phyloP scores from a whole-genome alignment of 139 green algal species.

The Protoeuglena noctilucae region DNA sequence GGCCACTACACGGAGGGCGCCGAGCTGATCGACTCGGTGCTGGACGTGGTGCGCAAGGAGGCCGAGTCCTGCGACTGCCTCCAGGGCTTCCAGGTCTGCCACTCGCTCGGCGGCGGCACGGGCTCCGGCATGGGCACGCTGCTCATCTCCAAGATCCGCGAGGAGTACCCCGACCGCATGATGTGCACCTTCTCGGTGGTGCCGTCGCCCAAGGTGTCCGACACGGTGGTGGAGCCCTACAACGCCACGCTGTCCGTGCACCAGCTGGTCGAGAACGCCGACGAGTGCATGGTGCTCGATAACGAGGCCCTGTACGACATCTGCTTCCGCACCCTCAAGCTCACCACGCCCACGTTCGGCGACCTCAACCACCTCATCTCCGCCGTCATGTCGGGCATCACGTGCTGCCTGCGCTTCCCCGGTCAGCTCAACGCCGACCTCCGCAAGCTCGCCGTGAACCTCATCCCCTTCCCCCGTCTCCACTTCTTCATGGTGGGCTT shows the following conservation, averaged over 20 bases:
- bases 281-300: slow-evolving; percentile 98
- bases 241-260: slow-evolving; percentile 99
- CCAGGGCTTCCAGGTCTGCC: slow-evolving; percentile 91
- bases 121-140: slow-evolving; percentile 96
- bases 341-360: slow-evolving; percentile 93
- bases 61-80: slow-evolving; percentile 95
- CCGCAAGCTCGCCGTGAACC: slow-evolving; percentile 96
- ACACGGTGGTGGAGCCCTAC: slow-evolving; percentile 99
- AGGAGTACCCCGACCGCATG: slow-evolving; percentile 97
- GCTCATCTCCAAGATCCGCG: slow-evolving; percentile 94
- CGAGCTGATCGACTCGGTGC: slow-evolving; percentile 94
- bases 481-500: slow-evolving; percentile 99
- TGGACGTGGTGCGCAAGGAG: slow-evolving; percentile 98
- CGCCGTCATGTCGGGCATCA: slow-evolving; percentile 98
- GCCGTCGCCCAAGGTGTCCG: slow-evolving; percentile 97
- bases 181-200: slow-evolving; percentile 99
- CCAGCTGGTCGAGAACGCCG: slow-evolving; percentile 98
- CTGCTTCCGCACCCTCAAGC: slow-evolving; percentile 98
- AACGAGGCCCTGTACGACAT: slow-evolving; percentile 99
- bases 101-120: slow-evolving; percentile 91
- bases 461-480: slow-evolving; percentile 96
- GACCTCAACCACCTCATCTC: slow-evolving; percentile 98
- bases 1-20: slow-evolving; percentile 99
- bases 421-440: slow-evolving; percentile 98
- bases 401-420: slow-evolving; percentile 98